phyloP scores from a whole-genome alignment of 202 grass and related monocot genomes.

The Schoenoplectus tabernaemontani region DNA sequence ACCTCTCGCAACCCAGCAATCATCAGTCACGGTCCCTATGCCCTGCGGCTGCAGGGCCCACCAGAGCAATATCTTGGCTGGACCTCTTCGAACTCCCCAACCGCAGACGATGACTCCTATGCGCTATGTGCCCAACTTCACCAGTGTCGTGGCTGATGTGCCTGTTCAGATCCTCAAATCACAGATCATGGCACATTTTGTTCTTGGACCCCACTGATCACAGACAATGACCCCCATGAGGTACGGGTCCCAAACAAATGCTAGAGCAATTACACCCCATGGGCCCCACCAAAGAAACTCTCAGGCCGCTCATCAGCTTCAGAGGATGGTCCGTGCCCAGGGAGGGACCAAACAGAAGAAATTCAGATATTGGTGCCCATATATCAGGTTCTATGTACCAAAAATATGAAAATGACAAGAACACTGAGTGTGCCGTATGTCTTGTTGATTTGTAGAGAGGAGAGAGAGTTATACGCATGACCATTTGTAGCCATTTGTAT shows the following conservation, averaged over 20 bases:
- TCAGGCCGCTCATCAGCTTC: not conserved
- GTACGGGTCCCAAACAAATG: not conserved
- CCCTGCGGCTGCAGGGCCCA: not conserved
- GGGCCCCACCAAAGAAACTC: not conserved
- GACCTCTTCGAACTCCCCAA: not conserved
- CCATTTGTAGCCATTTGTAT: constrained; percentile 11
- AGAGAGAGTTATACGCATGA: not conserved
- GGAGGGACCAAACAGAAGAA: not conserved
- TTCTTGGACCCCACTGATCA: not conserved
- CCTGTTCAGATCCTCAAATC: not conserved
- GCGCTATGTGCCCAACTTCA: not conserved
- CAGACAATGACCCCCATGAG: not conserved
- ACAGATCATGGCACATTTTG: not conserved
- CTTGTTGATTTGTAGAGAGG: not conserved
- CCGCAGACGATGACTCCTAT: not conserved
- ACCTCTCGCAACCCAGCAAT: not conserved
- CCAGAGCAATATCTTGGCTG: not conserved
- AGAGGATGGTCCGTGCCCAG: not conserved
- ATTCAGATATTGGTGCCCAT: not conserved
- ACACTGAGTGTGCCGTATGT: not conserved
- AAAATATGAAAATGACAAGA: not conserved
- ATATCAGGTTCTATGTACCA: not conserved
- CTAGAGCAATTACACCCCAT: not conserved
- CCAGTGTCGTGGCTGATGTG: not conserved
- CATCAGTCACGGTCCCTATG: not conserved